phyloP scores from a whole-genome alignment of 805 yeast genomes.

The Saccharomyces mikatae region DNA sequence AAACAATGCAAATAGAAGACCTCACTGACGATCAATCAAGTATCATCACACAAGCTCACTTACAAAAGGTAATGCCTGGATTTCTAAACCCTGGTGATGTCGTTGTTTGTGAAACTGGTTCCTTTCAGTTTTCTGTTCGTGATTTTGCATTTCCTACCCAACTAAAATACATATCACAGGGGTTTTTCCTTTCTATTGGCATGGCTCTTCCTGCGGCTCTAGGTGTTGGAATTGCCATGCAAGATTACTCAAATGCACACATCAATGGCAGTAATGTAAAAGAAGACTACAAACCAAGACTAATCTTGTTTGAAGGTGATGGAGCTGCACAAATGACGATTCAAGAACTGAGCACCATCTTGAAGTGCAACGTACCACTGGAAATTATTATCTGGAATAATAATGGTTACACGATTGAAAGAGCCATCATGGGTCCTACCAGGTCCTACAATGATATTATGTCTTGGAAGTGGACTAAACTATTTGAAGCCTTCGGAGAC shows the following conservation, averaged over 20 bases:
- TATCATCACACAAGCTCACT: conserved; percentile 40
- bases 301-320: conserved; percentile 77
- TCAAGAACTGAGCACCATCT: conserved; percentile 67
- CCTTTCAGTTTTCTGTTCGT: conserved; percentile 69
- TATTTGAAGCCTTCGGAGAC: conserved; percentile 61
- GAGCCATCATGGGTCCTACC: conserved; percentile 72
- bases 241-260: conserved; percentile 36
- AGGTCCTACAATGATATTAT: conserved; percentile 76
- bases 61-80: conserved; percentile 36
- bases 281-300: conserved; percentile 37
- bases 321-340: conserved; percentile 94
- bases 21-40: conserved; percentile 11
- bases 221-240: conserved; percentile 70
- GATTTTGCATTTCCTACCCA: conserved; percentile 55
- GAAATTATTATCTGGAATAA: conserved; percentile 72
- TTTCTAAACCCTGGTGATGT: conserved; percentile 56
- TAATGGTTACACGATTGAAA: conserved; percentile 83
- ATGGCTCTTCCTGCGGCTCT: conserved; percentile 80
- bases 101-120: conserved; percentile 75
- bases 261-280: conserved; percentile 21
- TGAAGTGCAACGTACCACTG: conserved; percentile 54
- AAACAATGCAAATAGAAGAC: conserved; percentile 8
- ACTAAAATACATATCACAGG: conserved; percentile 51
- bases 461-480: conserved; percentile 71
- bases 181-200: conserved; percentile 80